Evolutionary conservation across 345 rosid species (phyloP), one percentile per base, ranked within the genome.

Genomic region (Populus ilicifolia): DNA sequence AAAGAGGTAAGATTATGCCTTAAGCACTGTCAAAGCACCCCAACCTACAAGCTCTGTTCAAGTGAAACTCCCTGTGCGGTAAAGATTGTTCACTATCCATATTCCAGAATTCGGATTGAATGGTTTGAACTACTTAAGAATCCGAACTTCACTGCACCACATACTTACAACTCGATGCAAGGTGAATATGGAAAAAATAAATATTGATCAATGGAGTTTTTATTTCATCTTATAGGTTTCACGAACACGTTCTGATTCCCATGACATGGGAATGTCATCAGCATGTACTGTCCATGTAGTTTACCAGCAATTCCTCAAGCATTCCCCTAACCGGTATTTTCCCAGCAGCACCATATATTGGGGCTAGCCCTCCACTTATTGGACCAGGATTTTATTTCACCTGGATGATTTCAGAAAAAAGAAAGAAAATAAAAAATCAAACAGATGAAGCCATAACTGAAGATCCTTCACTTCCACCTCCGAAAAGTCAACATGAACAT

Each of bases 321-420:
- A 88, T 92, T 36, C 91, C 91, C 82, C 97, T 82, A 73, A 93
- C 97, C 0, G 95, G 94, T 89, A 93, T 92, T 76, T 73, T 91
- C 83, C 95, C 97, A 2, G 95, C 97, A 20, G 99, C 99, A 72
- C 98, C 99, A 69, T 96, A 96, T 72, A 93, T 89, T 69, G 98
- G 94, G 56, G 98, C 98, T 27, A 91, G 75, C 61, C 99, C 97
- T 66, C 97, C 99, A 2, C 48, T 90, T 72, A 90, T 80, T 5
- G 97, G 97, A 70, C 98, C 98, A 6, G 97, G 99, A 76, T 90
- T 93, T 75, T 71, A 82, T 81, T 91, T 93, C 70, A 92, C 97
- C 97, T 93, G 87, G 79, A 69, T 52, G 0, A 71, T n/a, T 77
- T 1, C 21, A 11, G 27, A 38, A n/a, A 16, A 23, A 56, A 5